Evolutionary conservation across 1,284 basidiomycete species (phyloP).

Genomic region (Cystobasidiaceae sp.): DNA sequence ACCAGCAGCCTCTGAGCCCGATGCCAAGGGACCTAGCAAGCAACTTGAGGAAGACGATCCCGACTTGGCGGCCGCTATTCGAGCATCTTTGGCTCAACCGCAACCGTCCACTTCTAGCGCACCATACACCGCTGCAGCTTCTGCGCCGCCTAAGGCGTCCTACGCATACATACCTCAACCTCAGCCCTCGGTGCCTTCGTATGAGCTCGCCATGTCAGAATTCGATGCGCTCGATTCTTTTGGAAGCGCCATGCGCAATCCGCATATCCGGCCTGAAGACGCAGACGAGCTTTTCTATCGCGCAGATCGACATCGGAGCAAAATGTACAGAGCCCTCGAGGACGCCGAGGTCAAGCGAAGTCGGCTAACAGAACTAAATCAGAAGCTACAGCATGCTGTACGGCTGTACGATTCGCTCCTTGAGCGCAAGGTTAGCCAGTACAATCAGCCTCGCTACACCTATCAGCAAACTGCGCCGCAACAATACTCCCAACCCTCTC

Average conservation of each 20-base stretch:
- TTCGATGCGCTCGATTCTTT: conserved; percentile 26
- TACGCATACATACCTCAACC: conserved; percentile 19
- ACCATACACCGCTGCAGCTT: conserved; percentile 4
- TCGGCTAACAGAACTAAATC: conserved; percentile 39
- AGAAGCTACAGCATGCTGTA: conserved; percentile 37
- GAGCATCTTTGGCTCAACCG: conserved; percentile 69
- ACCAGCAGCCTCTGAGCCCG: conserved; percentile 34
- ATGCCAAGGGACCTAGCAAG: conserved; percentile 17
- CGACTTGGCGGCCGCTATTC: conserved; percentile 88
- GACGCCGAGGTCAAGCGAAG: conserved; percentile 21
- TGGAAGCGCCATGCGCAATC: conserved; percentile 5
- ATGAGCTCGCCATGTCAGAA: conserved; percentile 21
- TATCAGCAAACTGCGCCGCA: conserved; percentile 5
- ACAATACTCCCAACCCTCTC: background rate
- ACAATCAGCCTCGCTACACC: conserved; percentile 13
- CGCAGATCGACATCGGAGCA: conserved; percentile 24
- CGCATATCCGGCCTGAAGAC: conserved; percentile 9
- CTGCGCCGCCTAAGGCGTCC: conserved; percentile 7
- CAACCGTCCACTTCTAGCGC: conserved; percentile 51
- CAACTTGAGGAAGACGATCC: conserved; percentile 80
- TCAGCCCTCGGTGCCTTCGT: conserved; percentile 17
- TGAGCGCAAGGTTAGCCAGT: conserved; percentile 26
- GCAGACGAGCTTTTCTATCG: conserved; percentile 26
- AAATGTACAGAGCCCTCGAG: conserved; percentile 24
- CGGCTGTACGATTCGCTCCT: conserved; percentile 38